Percentiles rank a stretch among this genome's conserved stretches.
These are phyloP conservation scores for Eucalyptus microcorys DNA, from an alignment of 345 rosid species.

Conservation along the genomic window DNA sequence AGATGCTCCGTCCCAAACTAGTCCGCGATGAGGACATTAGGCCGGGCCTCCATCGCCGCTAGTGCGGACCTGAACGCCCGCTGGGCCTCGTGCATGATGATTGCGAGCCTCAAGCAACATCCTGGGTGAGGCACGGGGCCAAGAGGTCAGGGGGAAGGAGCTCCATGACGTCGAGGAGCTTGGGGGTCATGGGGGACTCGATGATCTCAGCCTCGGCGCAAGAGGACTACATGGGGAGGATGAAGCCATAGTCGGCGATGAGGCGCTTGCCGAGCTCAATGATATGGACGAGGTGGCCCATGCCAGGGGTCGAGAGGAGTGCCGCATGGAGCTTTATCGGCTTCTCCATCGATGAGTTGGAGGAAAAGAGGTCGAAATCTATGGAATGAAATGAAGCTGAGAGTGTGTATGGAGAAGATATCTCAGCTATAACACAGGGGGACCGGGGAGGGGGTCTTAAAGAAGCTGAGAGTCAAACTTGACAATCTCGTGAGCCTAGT, in stretches of 20 bases:
- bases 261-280: slow-evolving; percentile 46
- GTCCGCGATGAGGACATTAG: too few species aligned
- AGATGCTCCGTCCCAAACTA: too few species aligned
- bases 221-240: slow-evolving; percentile 4
- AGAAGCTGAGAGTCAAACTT: neutral
- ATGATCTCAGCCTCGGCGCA: slow-evolving; percentile 5
- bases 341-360: neutral
- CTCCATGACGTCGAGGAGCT: slow-evolving; percentile 1
- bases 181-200: neutral
- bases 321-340: slow-evolving; percentile 13
- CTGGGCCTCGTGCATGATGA: slow-evolving; percentile 22
- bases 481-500: neutral
- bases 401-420: neutral
- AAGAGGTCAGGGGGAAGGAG: slow-evolving; percentile 14
- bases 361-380: neutral
- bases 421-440: neutral
- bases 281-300: slow-evolving; percentile 46
- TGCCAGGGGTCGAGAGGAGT: slow-evolving; percentile 37
- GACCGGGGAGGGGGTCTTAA: neutral
- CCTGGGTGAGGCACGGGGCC: slow-evolving; percentile 6
- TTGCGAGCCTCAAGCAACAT: slow-evolving; percentile 3
- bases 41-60: neutral
- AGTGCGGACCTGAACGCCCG: slow-evolving; percentile 17
- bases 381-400: neutral
- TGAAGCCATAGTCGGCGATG: neutral